These are phyloP conservation scores for Blastomyces parvus DNA, from an alignment of 2,329 filamentous ascomycete genomes.

Conservation along the genomic window DNA sequence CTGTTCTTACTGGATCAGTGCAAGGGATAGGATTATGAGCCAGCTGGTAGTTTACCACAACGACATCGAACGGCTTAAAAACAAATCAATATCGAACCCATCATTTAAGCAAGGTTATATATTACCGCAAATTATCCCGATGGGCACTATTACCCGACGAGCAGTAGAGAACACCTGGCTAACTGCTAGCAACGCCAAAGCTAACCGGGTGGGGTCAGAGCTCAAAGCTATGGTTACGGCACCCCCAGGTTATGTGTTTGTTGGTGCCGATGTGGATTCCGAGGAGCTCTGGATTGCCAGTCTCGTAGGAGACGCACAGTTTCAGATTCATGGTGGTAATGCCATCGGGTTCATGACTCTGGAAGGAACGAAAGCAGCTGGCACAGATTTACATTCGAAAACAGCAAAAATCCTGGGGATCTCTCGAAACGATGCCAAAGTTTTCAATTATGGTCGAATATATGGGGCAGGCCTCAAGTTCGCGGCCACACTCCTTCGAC, in stretches of 20 bases:
- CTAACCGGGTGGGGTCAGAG: slow-evolving; percentile 90
- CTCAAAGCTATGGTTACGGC: slow-evolving; percentile 94
- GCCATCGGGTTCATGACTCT: slow-evolving; percentile 98
- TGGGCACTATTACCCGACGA: slow-evolving; percentile 92
- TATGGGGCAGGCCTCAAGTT: slow-evolving; percentile 97
- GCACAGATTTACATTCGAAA: slow-evolving; percentile 88
- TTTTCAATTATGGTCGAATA: slow-evolving; percentile 98
- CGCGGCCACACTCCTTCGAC: slow-evolving; percentile 75
- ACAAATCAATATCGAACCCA: slow-evolving; percentile 18
- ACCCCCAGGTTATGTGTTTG: slow-evolving; percentile 81
- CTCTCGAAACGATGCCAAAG: slow-evolving; percentile 86
- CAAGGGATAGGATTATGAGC: slow-evolving; percentile 82
- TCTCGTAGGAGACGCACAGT: slow-evolving; percentile 85
- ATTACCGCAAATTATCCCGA: slow-evolving; percentile 88
- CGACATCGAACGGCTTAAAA: slow-evolving; percentile 37
- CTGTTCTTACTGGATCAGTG: slow-evolving; percentile 98
- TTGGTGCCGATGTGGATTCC: slow-evolving; percentile 94
- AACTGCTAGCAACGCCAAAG: slow-evolving; percentile 93
- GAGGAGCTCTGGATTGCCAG: slow-evolving; percentile 98
- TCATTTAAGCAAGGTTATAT: slow-evolving; percentile 62
- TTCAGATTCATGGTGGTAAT: slow-evolving; percentile 90
- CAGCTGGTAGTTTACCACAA: slow-evolving; percentile 87
- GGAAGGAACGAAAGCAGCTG: slow-evolving; percentile 87
- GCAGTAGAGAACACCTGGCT: slow-evolving; percentile 98
- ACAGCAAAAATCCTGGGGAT: slow-evolving; percentile 90